Conservation (phyloP, 768 basidiomycete species). For the Psilocybe tampanensis region DNA sequence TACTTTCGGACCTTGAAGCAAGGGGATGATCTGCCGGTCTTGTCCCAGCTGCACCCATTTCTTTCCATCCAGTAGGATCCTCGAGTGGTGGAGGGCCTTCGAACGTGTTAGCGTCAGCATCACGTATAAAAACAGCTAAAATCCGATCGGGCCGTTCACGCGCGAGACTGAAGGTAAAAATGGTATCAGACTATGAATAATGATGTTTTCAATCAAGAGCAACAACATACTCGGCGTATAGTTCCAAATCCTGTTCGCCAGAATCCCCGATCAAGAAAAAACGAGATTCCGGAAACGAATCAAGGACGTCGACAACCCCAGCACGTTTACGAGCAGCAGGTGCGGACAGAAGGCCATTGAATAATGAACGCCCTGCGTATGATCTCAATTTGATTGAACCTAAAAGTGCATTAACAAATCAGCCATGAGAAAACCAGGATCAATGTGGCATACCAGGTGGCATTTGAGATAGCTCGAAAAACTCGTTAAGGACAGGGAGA, state of each 20-base stretch:
- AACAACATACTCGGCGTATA: conserved; percentile 68
- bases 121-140: conserved; percentile 81
- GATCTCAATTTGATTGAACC: conserved; percentile 84
- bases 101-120: conserved; percentile 48
- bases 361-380: conserved; percentile 81
- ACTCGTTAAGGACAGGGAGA: conserved; percentile 75
- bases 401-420: too few species aligned
- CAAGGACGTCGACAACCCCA: conserved; percentile 77
- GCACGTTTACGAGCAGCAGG: conserved; percentile 83
- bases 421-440: conserved; percentile 1
- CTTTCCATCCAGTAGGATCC: conserved; percentile 65
- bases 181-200: background rate
- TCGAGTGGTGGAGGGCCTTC: conserved; percentile 40
- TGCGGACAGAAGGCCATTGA: conserved; percentile 81
- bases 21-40: conserved; percentile 17
- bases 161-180: conserved; percentile 52
- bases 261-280: conserved; percentile 92
- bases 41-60: conserved; percentile 30
- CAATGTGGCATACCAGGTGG: conserved; percentile 53
- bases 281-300: conserved; percentile 68
- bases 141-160: conserved; percentile 69
- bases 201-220: background rate
- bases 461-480: conserved; percentile 68
- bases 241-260: conserved; percentile 94
- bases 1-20: conserved; percentile 18